A percentile compares a stretch with the other conserved stretches of the same genome.
Evolutionary conservation across 345 rosid species (phyloP).

Genomic region (Schrenkiella parvula): DNA sequence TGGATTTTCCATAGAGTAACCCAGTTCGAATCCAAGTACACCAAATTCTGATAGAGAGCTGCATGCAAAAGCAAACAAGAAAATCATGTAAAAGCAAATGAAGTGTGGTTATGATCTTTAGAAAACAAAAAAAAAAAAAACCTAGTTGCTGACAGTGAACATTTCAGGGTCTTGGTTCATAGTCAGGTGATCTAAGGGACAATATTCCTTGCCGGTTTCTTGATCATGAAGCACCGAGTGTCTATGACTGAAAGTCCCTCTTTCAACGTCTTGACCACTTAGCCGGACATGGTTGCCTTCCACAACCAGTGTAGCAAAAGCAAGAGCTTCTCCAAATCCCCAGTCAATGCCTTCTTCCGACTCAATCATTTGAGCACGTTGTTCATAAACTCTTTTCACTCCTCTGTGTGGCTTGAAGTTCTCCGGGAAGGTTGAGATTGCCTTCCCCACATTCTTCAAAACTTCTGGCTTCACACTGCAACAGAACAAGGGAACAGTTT

Average conservation of each 20-base stretch:
- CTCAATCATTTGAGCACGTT: slow-evolving; percentile 68
- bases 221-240: slow-evolving; percentile 81
- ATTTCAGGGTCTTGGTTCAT: slow-evolving; percentile 66
- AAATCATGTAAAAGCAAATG: not conserved
- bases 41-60: slow-evolving; percentile 87
- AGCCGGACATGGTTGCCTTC: slow-evolving; percentile 85
- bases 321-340: slow-evolving; percentile 80
- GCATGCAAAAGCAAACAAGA: slow-evolving; percentile 11
- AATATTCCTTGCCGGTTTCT: slow-evolving; percentile 57
- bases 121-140: not conserved
- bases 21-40: slow-evolving; percentile 80
- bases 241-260: slow-evolving; percentile 82
- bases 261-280: slow-evolving; percentile 88
- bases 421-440: slow-evolving; percentile 61
- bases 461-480: slow-evolving; percentile 70
- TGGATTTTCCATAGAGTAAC: slow-evolving; percentile 80
- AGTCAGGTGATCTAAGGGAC: slow-evolving; percentile 62
- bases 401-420: slow-evolving; percentile 68
- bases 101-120: not conserved
- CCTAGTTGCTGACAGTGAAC: slow-evolving; percentile 90
- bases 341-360: slow-evolving; percentile 73
- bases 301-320: slow-evolving; percentile 63
- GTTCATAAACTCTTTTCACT: slow-evolving; percentile 73
- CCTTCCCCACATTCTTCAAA: slow-evolving; percentile 65
- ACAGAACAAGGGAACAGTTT: slow-evolving; percentile 4